Evolutionary conservation across 164 flowering plant species (phyloP), one percentile per base, ranked within the genome.

Genomic region (Euptelea pleiosperma): DNA sequence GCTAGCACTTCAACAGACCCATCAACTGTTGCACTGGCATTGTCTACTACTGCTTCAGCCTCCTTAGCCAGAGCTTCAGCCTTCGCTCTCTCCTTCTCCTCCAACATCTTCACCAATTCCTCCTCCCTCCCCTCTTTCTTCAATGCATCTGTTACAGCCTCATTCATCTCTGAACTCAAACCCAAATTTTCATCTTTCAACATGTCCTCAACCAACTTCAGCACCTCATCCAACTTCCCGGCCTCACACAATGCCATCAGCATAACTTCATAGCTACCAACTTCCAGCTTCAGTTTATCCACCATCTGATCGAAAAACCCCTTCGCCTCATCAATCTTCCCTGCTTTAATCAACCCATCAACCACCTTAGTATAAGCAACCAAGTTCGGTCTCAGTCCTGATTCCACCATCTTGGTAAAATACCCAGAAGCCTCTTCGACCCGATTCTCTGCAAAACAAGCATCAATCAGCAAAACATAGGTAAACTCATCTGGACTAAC

Each of bases 401-500:
- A 50, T 15, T 88, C 92, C 40, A 90, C 77, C 97, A 90, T 90
- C 54, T 81, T 86, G 56, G 18, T 70, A 41, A 82, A 93, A 51
- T 88, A 93, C 16, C 62, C 84, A 33, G 84, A 77, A 15, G 92
- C 99, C 55, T 86, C 96, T 49, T 88, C 89, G 0, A 72, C 60
- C 46, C 86, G 70, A 30, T 65, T 57, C 46, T 70, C 80, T 48
- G 68, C 65, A 35, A 93, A 84, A 68, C 97, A 93, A 64, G 90
- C 63, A 67, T 93, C 92, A 80, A 93, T 83, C 52, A 93, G 67
- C 61, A 86, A 24, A 52, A 64, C 82, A 65, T 75, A 76, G 0
- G 98, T 87, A 57, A 57, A 82, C 74, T 93, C 98, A 73, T 93
- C 99, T 0, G 91, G 87, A 12, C 57, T 85, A 47, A 78, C 83